Base-by-base conservation (phyloP, 2,329 filamentous ascomycete species). In the Grosmannia serpens region DNA sequence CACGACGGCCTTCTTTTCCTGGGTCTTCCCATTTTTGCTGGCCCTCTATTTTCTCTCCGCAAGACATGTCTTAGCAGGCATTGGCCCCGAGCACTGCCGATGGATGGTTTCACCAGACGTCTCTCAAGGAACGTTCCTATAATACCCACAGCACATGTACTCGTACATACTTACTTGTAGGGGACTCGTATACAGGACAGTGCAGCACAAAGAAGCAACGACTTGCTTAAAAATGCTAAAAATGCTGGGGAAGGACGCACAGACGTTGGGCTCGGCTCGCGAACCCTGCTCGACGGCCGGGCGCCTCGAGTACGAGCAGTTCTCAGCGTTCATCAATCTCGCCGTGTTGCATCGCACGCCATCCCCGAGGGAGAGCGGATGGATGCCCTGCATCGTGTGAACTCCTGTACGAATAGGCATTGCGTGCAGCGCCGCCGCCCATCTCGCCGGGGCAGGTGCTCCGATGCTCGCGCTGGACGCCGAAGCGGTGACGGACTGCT, bases 191-290 rank as follows among this genome's bases (percentile, higher is more conserved):
- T 60, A 56, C 56, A 59, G 13, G n/a, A 8, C 35, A 38, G 5
- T 35, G 10, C 35, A 56, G 13, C 44, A 46, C 20, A 49, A 41
- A 33, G 38, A 29, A 38, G 27, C 3, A 55, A 62, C 58, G 56
- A 57, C 62, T 46, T 57, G 49, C 27, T 52, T 7, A 27, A 27
- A 51, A 51, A 51, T 38, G 35, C 35, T n/a, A 20, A 56, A 50
- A 31, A 29, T 17, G 27, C 31, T 11, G 33, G 29, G 24, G 22
- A 54, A n/a, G 20, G 27, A 51, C 66, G 67, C 68, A 69, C 68
- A 69, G 68, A 68, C 67, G 26, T 59, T 60, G 62, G 61, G 60
- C 59, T 65, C 61, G 64, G 58, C 61, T 59, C 51, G 57, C 52
- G 58, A 59, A 27, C 57, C 60, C 56, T 62, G 61, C 62, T 63